A percentile compares a stretch with the other conserved stretches of the same genome.
Evolutionary conservation across 2,329 filamentous ascomycete genomes (phyloP).

Genomic region (Talaromyces albobiverticillius): DNA sequence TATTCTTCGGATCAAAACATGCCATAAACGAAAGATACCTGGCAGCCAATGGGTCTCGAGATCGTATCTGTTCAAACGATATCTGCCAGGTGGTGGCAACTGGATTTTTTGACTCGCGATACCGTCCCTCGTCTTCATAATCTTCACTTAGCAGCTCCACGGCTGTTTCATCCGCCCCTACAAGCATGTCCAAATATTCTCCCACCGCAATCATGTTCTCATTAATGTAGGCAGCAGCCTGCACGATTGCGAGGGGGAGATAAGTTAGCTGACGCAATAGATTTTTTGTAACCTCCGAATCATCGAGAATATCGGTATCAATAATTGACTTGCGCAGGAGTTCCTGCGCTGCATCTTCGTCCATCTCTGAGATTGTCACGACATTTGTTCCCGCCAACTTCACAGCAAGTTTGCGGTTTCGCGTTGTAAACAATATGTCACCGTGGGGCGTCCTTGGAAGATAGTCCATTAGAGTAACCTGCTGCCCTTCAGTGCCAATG

Average conservation of each 20-base stretch:
- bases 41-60: conserved; percentile 17
- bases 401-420: conserved; percentile 13
- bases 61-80: conserved; percentile 23
- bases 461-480: conserved; percentile 11
- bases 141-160: conserved; percentile 17
- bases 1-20: conserved; percentile 21
- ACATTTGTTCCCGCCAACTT: conserved; percentile 19
- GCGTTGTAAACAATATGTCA: conserved; percentile 25
- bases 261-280: conserved; percentile 20
- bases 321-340: conserved; percentile 8
- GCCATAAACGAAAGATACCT: conserved; percentile 22
- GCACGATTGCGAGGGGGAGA: conserved; percentile 24
- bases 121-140: conserved; percentile 23
- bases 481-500: not conserved
- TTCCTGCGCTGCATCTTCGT: conserved; percentile 10
- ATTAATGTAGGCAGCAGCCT: conserved; percentile 22
- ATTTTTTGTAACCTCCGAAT: not conserved
- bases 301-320: conserved; percentile 2
- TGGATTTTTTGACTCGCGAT: conserved; percentile 19
- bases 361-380: conserved; percentile 21
- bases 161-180: not conserved
- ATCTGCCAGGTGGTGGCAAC: conserved; percentile 27
- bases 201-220: not conserved
- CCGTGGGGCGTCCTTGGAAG: conserved; percentile 20
- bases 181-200: conserved; percentile 1